These are phyloP conservation scores for Leucocoprinus birnbaumii DNA, from an alignment of 768 basidiomycete species.

Conservation along the genomic window DNA sequence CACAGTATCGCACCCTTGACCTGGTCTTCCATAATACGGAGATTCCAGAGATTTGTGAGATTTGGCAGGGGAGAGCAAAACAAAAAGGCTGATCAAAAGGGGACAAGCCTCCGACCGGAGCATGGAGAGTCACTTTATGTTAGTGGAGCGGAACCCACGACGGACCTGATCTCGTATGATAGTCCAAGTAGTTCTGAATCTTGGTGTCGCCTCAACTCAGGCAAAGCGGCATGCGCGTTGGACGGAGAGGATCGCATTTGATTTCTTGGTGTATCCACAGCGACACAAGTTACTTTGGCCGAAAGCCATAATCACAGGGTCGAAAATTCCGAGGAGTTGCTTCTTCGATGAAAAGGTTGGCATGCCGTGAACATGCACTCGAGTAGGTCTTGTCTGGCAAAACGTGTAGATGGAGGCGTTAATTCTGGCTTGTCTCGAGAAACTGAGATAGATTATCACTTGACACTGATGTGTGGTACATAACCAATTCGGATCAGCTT, in stretches of 20 bases:
- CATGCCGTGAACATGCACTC: not conserved
- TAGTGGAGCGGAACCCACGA: not conserved
- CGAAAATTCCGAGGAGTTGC: conserved; percentile 4
- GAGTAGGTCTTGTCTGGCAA: too few relatives aligned
- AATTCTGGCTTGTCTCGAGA: too few relatives aligned
- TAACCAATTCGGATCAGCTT: not conserved
- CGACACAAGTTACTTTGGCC: too few relatives aligned
- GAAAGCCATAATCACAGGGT: not conserved
- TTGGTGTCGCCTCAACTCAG: too few relatives aligned
- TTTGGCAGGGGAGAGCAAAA: not conserved
- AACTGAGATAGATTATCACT: too few relatives aligned
- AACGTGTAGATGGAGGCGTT: not conserved
- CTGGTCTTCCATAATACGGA: not conserved
- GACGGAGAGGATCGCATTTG: too few relatives aligned
- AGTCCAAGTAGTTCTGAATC: too few relatives aligned
- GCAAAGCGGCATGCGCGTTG: too few relatives aligned
- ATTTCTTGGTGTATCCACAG: too few relatives aligned
- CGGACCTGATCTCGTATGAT: too few relatives aligned
- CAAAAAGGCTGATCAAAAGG: conserved; percentile 10
- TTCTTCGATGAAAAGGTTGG: not conserved
- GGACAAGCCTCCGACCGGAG: conserved; percentile 9
- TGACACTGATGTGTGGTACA: not conserved
- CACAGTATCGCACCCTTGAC: not conserved
- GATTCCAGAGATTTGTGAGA: not conserved
- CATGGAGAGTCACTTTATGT: conserved; percentile 4